Evolutionary conservation across 208 protist species (phyloP), one percentile per base, ranked within the genome.

Genomic region (Naegleria fowleri): DNA sequence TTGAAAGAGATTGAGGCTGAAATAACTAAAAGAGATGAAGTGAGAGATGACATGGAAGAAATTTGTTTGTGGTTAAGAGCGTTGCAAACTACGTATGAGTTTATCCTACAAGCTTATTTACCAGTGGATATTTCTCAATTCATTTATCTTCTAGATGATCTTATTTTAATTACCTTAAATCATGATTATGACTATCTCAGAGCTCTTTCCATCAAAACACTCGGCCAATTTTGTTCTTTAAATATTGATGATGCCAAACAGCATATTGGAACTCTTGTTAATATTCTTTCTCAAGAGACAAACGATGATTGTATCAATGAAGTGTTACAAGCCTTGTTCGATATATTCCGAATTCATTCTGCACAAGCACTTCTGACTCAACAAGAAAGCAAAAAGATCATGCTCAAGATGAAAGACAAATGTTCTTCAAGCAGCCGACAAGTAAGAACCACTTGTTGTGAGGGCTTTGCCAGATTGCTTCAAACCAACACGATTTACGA

Each of bases 181-280:
- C 83, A 86, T 48, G 25, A 40, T 29, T 38, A n/a, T 86, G 9
- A 9, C 7, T 48, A 38, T 43, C 22, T 86, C 6, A 40, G 83
- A 86, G 0, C 11, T 22, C 16, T 86, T 40, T 43, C 39, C 1
- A 38, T 38, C n/a, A 86, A 40, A 48, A 22, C 41, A 86, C 25
- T 86, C 5, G 83, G 83, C 16, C 83, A 86, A 29, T 86, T 86
- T 43, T 48, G 83, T 86, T 9, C 83, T 19, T 86, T 86, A 86
- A 9, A 43, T 19, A 38, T 86, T 25, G 83, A 86, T 38, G n/a
- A 22, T 39, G 29, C 83, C 5, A 48, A 40, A 16, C 9, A 40
- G 7, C 83, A 86, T 43, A n/a, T 48, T 29, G n/a, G 41, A 15
- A 48, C 5, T n/a, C 41, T 86, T 29, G 16, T 86, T 25, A 36